Conservation (phyloP, 140 eudicot genomes). For the Ambrosia hybrid region DNA sequence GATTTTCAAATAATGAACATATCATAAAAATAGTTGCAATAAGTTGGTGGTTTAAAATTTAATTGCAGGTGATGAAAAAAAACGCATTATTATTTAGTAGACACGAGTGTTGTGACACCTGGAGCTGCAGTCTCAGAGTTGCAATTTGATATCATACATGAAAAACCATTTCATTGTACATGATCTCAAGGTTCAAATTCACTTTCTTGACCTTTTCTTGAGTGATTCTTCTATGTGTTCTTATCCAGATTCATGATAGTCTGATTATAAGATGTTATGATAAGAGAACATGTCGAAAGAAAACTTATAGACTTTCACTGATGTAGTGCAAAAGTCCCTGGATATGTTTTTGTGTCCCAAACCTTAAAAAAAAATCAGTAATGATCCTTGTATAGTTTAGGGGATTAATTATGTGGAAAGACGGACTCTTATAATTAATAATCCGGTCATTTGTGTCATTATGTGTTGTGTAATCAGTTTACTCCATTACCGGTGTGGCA, state of each 20-base stretch:
- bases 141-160: conserved; percentile 78
- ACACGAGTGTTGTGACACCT: conserved; percentile 72
- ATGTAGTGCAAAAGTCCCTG: not conserved
- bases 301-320: not conserved
- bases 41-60: conserved; percentile 9
- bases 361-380: not conserved
- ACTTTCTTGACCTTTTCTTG: conserved; percentile 3
- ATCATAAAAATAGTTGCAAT: not conserved
- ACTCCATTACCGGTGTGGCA: conserved; percentile 99
- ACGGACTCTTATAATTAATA: conserved; percentile 10
- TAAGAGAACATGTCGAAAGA: not conserved
- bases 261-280: not conserved
- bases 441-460: not conserved
- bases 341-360: not conserved
- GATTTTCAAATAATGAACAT: not conserved
- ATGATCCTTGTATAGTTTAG: not conserved
- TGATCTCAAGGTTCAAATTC: conserved; percentile 65
- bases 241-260: not conserved
- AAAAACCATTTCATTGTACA: conserved; percentile 67
- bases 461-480: conserved; percentile 47
- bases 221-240: conserved; percentile 2
- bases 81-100: conserved; percentile 95
- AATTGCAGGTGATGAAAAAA: conserved; percentile 92
- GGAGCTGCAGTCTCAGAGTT: conserved; percentile 98
- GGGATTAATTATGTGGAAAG: too few relatives aligned